These are phyloP conservation scores for Podospora pseudoanserina DNA, from an alignment of 495 filamentous ascomycete species.

Conservation along the genomic window DNA sequence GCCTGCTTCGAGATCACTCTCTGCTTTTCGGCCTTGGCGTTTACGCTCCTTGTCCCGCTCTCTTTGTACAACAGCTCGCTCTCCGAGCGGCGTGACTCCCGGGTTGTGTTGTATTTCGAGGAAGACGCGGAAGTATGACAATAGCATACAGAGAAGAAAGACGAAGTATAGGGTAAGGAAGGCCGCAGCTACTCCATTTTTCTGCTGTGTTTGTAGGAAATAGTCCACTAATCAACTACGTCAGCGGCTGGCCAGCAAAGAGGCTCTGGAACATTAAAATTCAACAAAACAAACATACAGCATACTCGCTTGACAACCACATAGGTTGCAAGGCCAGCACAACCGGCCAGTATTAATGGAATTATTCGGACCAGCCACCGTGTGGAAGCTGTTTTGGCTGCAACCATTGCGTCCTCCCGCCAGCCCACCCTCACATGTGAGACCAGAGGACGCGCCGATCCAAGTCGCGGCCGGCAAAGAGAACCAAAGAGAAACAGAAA, in stretches of 20 bases:
- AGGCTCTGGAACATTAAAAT: neutral
- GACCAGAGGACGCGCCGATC: neutral
- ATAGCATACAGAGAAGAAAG: slow-evolving; percentile 61
- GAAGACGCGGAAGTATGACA: slow-evolving; percentile 65
- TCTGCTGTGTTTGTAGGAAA: slow-evolving; percentile 52
- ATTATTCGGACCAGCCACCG: slow-evolving; percentile 46
- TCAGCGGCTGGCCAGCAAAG: neutral
- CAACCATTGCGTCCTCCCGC: slow-evolving; percentile 25
- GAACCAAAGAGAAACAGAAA: neutral
- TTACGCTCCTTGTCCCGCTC: slow-evolving; percentile 23
- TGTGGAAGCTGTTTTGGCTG: slow-evolving; percentile 35
- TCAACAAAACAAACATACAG: slow-evolving; percentile 25
- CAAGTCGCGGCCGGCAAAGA: slow-evolving; percentile 4
- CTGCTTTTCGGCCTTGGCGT: slow-evolving; percentile 12
- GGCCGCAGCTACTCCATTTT: slow-evolving; percentile 57
- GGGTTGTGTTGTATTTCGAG: slow-evolving; percentile 62
- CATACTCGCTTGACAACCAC: slow-evolving; percentile 42
- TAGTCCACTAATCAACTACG: slow-evolving; percentile 52
- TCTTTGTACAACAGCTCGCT: slow-evolving; percentile 28
- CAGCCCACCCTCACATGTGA: neutral
- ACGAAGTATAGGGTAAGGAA: slow-evolving; percentile 69
- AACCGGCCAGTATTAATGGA: slow-evolving; percentile 37
- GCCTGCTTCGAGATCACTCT: slow-evolving; percentile 42
- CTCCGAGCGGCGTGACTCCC: slow-evolving; percentile 63
- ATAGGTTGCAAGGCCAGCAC: slow-evolving; percentile 40